Evolutionary conservation across 257 asterid genomes (phyloP), one percentile per base, ranked within the genome.

Genomic region (Echium plantagineum): DNA sequence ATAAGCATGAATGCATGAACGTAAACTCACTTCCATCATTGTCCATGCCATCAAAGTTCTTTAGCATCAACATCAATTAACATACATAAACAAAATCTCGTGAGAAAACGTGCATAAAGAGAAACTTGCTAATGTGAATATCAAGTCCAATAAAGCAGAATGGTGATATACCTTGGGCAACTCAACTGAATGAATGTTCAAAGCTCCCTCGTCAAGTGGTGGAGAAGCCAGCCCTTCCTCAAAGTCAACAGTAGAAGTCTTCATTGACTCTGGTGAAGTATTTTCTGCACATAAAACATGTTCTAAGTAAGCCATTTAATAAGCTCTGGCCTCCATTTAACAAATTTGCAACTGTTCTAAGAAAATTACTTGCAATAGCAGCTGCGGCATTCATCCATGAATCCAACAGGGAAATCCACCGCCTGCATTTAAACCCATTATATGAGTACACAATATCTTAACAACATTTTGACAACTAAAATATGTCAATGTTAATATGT

Each of bases 1-100:
- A 55, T 67, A 73, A 81, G 62, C 67, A 55, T 74, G 63, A 71
- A 74, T 68, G 63, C 67, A 55, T 74, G 63, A 71, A 74, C 69
- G 65, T 57, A 59, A 79, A 91, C 98, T 91, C 94, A 91, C 98
- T 91, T 82, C 94, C 96, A 63, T 88, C 89, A 58, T 85, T 95
- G 65, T 91, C 98, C 90, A 91, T 84, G 79, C 86, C 94, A 31
- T 88, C 98, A 70, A 91, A 91, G 88, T 88, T 82, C 98, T 91
- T 64, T 64, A 75, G 58, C 53, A 49, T 48, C 73, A 64, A 30
- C 72, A 72, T n/a, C 60, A 65, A 75, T 58, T 63, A 72, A 3
- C 55, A 74, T 17, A 21, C 46, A 69, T 74, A 64, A 26, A 56
- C 13, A 16, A 22, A 62, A 42, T 42, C 49, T 12, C 3, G 64